Percentiles rank a stretch among this genome's conserved stretches.
phyloP scores from a whole-genome alignment of 257 asterid species.

The Nicotiana paniculata region DNA sequence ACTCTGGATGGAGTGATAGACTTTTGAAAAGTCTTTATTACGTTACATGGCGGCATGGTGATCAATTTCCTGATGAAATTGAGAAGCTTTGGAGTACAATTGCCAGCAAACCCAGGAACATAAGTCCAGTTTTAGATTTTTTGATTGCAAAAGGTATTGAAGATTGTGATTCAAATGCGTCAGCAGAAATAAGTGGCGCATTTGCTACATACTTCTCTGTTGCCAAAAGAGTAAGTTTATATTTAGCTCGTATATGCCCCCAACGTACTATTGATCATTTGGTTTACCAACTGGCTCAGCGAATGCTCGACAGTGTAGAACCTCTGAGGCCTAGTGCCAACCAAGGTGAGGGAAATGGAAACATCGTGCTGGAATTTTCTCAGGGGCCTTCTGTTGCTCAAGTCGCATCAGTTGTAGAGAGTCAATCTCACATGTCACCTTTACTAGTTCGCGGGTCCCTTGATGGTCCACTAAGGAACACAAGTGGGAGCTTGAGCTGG shows the following conservation, averaged over 20 bases:
- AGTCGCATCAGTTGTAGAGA: slow-evolving; percentile 64
- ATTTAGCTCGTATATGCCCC: slow-evolving; percentile 96
- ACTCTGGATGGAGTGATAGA: slow-evolving; percentile 97
- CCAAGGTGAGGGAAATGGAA: slow-evolving; percentile 65
- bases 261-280: slow-evolving; percentile 96
- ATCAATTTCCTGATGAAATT: slow-evolving; percentile 98
- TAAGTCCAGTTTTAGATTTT: slow-evolving; percentile 94
- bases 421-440: slow-evolving; percentile 98
- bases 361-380: slow-evolving; percentile 79
- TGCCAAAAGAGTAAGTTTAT: slow-evolving; percentile 92
- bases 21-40: slow-evolving; percentile 87
- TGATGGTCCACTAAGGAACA: slow-evolving; percentile 88
- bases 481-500: slow-evolving; percentile 99
- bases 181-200: slow-evolving; percentile 99
- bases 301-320: slow-evolving; percentile 91
- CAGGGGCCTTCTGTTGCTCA: slow-evolving; percentile 82
- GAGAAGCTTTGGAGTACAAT: slow-evolving; percentile 99
- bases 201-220: slow-evolving; percentile 97
- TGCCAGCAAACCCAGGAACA: slow-evolving; percentile 93
- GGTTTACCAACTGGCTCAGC: slow-evolving; percentile 97
- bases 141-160: slow-evolving; percentile 96
- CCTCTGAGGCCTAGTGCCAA: slow-evolving; percentile 56
- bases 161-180: slow-evolving; percentile 97
- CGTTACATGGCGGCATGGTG: slow-evolving; percentile 98
- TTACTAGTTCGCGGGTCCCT: slow-evolving; percentile 94